These are phyloP conservation scores for Novymonas esmeraldas DNA, from an alignment of 208 protist species.

Conservation along the genomic window DNA sequence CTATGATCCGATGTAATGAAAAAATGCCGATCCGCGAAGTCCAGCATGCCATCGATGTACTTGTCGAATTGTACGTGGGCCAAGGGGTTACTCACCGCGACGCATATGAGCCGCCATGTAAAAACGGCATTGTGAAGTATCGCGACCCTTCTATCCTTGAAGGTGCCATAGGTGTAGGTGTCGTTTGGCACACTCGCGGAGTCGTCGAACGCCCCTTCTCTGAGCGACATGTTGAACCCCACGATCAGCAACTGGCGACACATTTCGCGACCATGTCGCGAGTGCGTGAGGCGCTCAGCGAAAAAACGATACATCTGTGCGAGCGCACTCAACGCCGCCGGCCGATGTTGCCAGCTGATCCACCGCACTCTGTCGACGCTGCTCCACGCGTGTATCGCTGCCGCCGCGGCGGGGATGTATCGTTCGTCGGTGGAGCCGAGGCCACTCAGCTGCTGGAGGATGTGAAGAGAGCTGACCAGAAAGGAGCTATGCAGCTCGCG, in stretches of 20 bases:
- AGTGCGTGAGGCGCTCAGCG: constrained; percentile 23
- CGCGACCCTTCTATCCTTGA: too few species aligned
- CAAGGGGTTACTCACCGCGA: constrained; percentile 20
- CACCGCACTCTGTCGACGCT: constrained; percentile 4
- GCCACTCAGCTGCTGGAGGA: constrained; percentile 9
- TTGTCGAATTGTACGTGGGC: constrained; percentile 33
- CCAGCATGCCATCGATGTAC: constrained; percentile 37
- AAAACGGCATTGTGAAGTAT: too few species aligned
- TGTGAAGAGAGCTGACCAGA: background rate
- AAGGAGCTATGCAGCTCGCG: background rate
- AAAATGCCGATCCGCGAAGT: constrained; percentile 30
- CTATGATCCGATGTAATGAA: background rate
- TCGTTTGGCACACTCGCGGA: too few species aligned
- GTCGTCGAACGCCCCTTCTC: background rate
- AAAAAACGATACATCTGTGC: constrained; percentile 27
- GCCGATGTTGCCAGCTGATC: background rate
- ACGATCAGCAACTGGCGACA: constrained; percentile 35
- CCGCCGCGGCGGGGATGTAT: background rate
- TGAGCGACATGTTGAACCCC: constrained; percentile 12
- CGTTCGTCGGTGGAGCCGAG: background rate
- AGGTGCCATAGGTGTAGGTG: too few species aligned
- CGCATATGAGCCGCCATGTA: constrained; percentile 36
- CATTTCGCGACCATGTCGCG: constrained; percentile 23
- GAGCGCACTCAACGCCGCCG: background rate
- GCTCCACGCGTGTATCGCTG: constrained; percentile 2